Base-by-base conservation (phyloP, 2,329 filamentous ascomycete genomes). In the Ceratocystis alfenasii region DNA sequence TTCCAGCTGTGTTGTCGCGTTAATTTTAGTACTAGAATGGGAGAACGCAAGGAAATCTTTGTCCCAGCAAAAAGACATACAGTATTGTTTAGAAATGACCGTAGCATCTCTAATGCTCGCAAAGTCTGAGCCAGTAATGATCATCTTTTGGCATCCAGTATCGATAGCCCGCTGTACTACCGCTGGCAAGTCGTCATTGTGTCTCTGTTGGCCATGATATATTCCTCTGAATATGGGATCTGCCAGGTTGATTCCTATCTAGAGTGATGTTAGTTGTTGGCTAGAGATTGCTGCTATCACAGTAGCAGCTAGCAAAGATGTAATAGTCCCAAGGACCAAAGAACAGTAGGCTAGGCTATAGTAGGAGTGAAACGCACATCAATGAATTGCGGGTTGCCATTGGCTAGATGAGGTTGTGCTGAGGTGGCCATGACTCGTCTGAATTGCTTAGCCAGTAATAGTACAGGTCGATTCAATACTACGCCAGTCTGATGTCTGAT, bases 211-310 rank as follows among this genome's bases (percentile, higher is more conserved):
- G 72, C 89, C 90, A 73, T 95, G 87, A 73, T 97, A 95, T 53
- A 83, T 76, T 63, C 94, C 94, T 60, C 84, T 83, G 75, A 93
- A 99, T 68, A 96, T 90, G 64, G 89, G 89, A 73, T 99, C 94
- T 64, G 92, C 89, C 65, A 99, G 83, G 75, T 99, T 99, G 80
- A 99, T 96, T 67, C 93, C 94, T 72, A 99, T 87, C 84, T 87
- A 74, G 69, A 30, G 20, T 25, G 41, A 17, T n/a, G 36, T 41
- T 36, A 7, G 10, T 22, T 22, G 50, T 66, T 48, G 55, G 50
- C 60, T 33, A 45, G 28, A 41, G 36, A 4, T 3, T 36, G 33
- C 7, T 36, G 10, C 33, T 12, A 3, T 41, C 12, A 10, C 3
- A 15, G 36, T 41, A 41, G 12, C 36, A 10, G 12, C 36, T 15